Base-by-base conservation (phyloP, 2,329 filamentous ascomycete species). In the Dryadomyces quercivorus region DNA sequence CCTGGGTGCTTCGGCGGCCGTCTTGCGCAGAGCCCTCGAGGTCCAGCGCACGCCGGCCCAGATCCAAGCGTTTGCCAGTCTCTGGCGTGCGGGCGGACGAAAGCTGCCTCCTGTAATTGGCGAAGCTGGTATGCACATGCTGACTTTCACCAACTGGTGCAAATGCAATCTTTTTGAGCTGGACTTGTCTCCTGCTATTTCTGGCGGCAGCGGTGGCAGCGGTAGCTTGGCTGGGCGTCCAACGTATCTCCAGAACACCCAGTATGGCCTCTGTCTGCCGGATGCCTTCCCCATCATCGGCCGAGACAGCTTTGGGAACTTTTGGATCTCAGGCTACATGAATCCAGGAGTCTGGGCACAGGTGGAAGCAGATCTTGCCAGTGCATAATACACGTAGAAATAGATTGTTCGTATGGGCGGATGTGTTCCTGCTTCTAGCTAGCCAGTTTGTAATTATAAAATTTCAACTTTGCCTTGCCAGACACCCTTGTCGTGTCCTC, bases 11-110 rank as follows among this genome's bases (percentile, higher is more conserved):
- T 55, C 62, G 2, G 67, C 65, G 1, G 54, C 54, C 3, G 44
- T 59, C 34, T 61, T 70, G 20, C 63, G 67, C 8, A 53, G 55
- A 1, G 56, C 63, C 9, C 66, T 70, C 55, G 57, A 57, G 20
- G 61, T 64, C 56, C 66, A 65, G 49, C 64, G 65, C 16, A 66
- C 66, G 2, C 59, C 63, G 2, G 59, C 56, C 4, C 69, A 71
- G 59, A 59, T 68, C 50, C 66, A 70, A 56, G 71, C 64, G 22
- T 70, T 63, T 59, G 61, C 59, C 21, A 59, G 60, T 18, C 60
- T 65, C 52, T 55, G 64, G 36, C 61, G 64, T 2, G 54, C 58
- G 31, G 59, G 59, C 12, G 53, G 57, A 0, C 53, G 43, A 10
- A 61, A 62, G 5, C 54, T 61, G n/a, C 60, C 66, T 1, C 63